A percentile compares a stretch with the other conserved stretches of the same genome.
phyloP scores from a whole-genome alignment of 2,329 filamentous ascomycete species.

The Pseudogymnoascus sp. region DNA sequence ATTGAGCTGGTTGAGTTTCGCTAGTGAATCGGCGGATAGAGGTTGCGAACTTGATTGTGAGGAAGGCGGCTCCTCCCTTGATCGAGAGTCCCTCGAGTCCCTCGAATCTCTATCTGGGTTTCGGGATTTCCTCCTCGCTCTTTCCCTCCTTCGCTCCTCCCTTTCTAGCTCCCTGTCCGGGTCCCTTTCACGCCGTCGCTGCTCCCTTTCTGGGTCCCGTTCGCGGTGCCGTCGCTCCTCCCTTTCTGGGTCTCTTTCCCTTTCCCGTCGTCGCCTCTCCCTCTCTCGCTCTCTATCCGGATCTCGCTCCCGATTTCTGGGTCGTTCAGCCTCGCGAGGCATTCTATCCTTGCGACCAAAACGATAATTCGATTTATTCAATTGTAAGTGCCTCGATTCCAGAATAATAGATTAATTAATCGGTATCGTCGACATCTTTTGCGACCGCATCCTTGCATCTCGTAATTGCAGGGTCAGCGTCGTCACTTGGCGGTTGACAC shows the following conservation, averaged over 20 bases:
- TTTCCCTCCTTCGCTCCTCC: slow-evolving; percentile 6
- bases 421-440: neutral
- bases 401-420: neutral
- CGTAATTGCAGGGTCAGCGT: neutral
- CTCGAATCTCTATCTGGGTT: neutral
- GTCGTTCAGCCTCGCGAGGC: slow-evolving; percentile 24
- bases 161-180: neutral
- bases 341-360: slow-evolving; percentile 6
- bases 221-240: slow-evolving; percentile 10
- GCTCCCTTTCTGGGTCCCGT: slow-evolving; percentile 3
- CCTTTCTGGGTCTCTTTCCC: slow-evolving; percentile 17
- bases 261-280: slow-evolving; percentile 3
- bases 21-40: slow-evolving; percentile 29
- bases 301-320: slow-evolving; percentile 23
- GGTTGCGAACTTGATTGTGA: slow-evolving; percentile 26
- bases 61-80: slow-evolving; percentile 13
- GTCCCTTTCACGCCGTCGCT: neutral
- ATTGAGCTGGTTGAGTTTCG: slow-evolving; percentile 29
- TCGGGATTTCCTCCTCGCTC: neutral
- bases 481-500: neutral
- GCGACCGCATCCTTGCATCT: neutral
- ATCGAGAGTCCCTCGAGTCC: neutral
- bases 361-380: neutral
- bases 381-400: neutral
- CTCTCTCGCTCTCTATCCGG: slow-evolving; percentile 10